Conservation (phyloP, 192 early-diverging fungal species). For the Thamnidium elegans region DNA sequence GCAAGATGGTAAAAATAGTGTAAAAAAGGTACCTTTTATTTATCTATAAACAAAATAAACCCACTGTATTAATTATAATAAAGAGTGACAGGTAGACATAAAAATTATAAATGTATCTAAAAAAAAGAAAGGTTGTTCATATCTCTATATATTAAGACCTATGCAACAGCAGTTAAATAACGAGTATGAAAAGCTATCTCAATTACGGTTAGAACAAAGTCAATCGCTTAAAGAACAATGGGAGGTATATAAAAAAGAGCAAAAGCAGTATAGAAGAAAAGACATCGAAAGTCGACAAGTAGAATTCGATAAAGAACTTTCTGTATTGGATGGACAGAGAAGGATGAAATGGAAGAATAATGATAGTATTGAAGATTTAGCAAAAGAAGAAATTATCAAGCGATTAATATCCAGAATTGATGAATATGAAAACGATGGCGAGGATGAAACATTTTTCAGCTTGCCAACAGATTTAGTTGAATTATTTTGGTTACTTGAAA, state of each 20-base stretch:
- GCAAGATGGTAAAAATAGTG: too few relatives aligned
- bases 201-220: conserved; percentile 10
- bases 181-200: conserved; percentile 9
- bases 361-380: neutral
- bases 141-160: neutral
- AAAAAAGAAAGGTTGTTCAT: neutral
- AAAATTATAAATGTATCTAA: neutral
- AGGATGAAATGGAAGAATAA: neutral
- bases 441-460: neutral
- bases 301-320: conserved; percentile 13
- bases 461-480: conserved; percentile 2
- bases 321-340: neutral
- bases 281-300: conserved; percentile 9
- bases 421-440: neutral
- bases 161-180: neutral
- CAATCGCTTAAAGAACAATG: conserved; percentile 10
- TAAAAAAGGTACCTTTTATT: neutral
- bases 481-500: conserved; percentile 14
- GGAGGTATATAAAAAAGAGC: conserved; percentile 9
- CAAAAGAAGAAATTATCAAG: neutral
- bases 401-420: neutral
- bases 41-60: too few relatives aligned
- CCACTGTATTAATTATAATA: too few relatives aligned
- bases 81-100: too few relatives aligned
- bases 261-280: conserved; percentile 6